These are phyloP conservation scores for Evansstolkia leycettana DNA, from an alignment of 495 filamentous ascomycete genomes.

Conservation along the genomic window DNA sequence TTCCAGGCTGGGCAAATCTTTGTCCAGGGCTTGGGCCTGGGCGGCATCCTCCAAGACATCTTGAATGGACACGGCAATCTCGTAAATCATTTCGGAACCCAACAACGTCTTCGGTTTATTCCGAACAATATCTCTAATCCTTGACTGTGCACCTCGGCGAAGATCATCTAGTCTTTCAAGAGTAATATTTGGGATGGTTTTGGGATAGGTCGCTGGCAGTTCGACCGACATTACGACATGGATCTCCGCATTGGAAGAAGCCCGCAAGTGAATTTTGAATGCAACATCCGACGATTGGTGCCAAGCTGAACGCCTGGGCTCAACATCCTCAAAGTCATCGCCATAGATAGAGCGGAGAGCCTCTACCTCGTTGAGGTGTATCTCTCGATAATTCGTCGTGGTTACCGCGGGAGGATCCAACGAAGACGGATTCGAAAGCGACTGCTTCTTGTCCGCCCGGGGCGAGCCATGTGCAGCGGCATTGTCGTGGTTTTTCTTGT, in stretches of 20 bases:
- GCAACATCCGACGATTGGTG: conserved; percentile 72
- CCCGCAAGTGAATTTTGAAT: conserved; percentile 67
- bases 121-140: conserved; percentile 56
- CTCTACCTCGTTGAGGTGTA: conserved; percentile 79
- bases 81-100: conserved; percentile 81
- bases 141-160: conserved; percentile 49
- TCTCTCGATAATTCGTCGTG: conserved; percentile 61
- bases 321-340: conserved; percentile 74
- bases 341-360: conserved; percentile 82
- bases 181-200: conserved; percentile 62
- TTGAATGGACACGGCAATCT: conserved; percentile 68
- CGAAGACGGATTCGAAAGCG: conserved; percentile 15
- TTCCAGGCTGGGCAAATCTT: conserved; percentile 72
- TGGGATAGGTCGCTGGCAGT: conserved; percentile 87
- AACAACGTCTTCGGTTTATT: conserved; percentile 59
- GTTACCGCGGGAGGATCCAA: conserved; percentile 16
- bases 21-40: conserved; percentile 53
- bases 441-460: conserved; percentile 20
- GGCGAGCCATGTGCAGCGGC: conserved; percentile 19
- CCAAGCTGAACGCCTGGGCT: conserved; percentile 67
- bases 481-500: conserved; percentile 32
- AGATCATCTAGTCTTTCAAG: conserved; percentile 52
- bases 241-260: conserved; percentile 55
- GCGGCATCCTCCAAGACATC: conserved; percentile 85
- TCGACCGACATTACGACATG: conserved; percentile 53